Base-by-base conservation (phyloP, 805 yeast genomes). In the Lachancea meyersii region DNA sequence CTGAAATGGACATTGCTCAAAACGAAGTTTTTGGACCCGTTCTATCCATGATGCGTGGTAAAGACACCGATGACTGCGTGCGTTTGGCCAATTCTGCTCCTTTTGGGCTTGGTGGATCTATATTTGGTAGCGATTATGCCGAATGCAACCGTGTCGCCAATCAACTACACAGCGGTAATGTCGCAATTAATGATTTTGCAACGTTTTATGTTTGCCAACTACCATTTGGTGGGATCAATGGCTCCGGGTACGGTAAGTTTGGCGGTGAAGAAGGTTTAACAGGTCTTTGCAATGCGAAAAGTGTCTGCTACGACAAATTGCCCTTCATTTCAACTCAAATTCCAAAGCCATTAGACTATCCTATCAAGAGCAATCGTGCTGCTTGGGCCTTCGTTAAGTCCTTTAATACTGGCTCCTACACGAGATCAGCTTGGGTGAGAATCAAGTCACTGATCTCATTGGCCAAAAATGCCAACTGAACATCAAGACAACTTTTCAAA, bases 221-320 rank as follows among this genome's bases (percentile, higher is more conserved):
- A 52, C 99, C 99, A 24, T 93, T 93, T 66, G 99, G 99, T 42
- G 99, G 99, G 23, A 77, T 77, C 21, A 81, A 81, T 52, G 93
- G 88, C 35, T 84, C 95, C 5, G 99, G 99, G 0, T 93, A 88
- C 58, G 98, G 98, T 44, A 91, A 91, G 61, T 93, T 93, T 68
- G 96, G 96, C 18, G 99, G 99, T 36, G 95, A 83, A 60, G 99
- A 93, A 70, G 99, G 99, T 1, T 71, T 93, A 33, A 77, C 86
- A 31, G 97, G 96, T 0, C 69, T 93, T 35, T 91, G 97, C 61
- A 73, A 80, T 44, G 85, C 87, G 42, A 93, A 93, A 59, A 80
- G 94, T 34, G 77, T 93, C 3, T 88, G 96, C 47, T 83, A 76
- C 69, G 97, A 93, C 66, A 79, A 77, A 49, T 75, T 82, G 35